Evolutionary conservation across 495 filamentous ascomycete species (phyloP), one percentile per base, ranked within the genome.

Genomic region (Clavariopsis aquatica): DNA sequence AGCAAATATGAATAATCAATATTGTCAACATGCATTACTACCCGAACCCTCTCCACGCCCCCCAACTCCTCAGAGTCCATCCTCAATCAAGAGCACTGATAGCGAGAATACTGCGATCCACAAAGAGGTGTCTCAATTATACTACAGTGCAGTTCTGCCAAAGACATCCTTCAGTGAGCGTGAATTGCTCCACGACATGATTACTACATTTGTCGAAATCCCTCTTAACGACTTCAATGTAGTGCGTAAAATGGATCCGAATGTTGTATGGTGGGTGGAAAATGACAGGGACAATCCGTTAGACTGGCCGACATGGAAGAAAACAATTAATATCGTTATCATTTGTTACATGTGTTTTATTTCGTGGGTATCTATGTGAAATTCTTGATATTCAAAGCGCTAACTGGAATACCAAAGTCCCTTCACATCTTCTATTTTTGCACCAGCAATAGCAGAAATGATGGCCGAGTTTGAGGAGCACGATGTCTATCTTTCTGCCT

Each of bases 301-400:
- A 26, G 41, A 57, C 24, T 57, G 31, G 54, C 20, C 31, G 8
- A 45, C 19, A 22, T 12, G 29, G 31, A 57, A 57, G 23, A 57
- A 57, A 9, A 17, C 34, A 47, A 17, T 60, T 17, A 60, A 60
- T 24, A 10, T 52, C 20, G 10, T 29, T 3, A 22, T 38, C n/a
- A 60, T 52, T 19, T 51, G 49, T 45, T 26, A 52, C 5, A 60
- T 52, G 46, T 60, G 57, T 15, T 34, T 52, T 31, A 26, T 41
- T n/a, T 51, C 43, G 47, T 60, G 34, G 29, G 23, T 52, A 5
- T 52, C 24, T 23, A 13, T 12, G 15, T 31, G 8, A n/a, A 52
- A 2, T 24, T 23, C 49, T 22, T 52, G 2, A 23, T 24, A 24
- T 27, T 5, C 3, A 26, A 52, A 27, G 49, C 12, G 15, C 49